Evolutionary conservation across 2,329 filamentous ascomycete genomes (phyloP).

Genomic region (Apiospora marii): DNA sequence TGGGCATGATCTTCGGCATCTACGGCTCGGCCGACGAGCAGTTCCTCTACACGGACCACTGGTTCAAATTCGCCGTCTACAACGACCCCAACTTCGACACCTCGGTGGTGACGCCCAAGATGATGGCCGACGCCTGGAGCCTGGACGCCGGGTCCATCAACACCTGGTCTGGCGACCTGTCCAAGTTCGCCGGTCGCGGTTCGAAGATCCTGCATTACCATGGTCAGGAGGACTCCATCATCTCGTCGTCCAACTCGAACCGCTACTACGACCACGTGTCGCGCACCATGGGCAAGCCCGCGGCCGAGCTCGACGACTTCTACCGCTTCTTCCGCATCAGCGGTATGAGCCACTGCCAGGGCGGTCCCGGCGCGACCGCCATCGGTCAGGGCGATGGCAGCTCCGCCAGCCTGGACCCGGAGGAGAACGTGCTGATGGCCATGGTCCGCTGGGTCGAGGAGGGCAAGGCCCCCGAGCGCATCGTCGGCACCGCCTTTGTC

Average conservation of each 20-base stretch:
- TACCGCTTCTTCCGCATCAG: constrained; percentile 61
- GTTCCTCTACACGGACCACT: constrained; percentile 51
- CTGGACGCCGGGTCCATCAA: constrained; percentile 35
- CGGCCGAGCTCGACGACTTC: constrained; percentile 49
- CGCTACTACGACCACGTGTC: constrained; percentile 57
- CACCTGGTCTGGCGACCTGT: constrained; percentile 46
- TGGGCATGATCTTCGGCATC: constrained; percentile 39
- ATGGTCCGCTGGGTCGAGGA: constrained; percentile 57
- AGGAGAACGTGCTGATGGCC: constrained; percentile 52
- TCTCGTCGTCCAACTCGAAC: constrained; percentile 52
- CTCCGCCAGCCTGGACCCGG: constrained; percentile 40
- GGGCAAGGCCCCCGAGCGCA: constrained; percentile 48
- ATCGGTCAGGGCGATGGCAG: constrained; percentile 37
- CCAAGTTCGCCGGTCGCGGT: constrained; percentile 45
- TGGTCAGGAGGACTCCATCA: constrained; percentile 52
- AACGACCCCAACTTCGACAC: constrained; percentile 53
- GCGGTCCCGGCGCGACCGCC: constrained; percentile 50
- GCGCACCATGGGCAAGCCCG: constrained; percentile 47
- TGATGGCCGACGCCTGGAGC: constrained; percentile 39
- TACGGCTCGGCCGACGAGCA: constrained; percentile 47
- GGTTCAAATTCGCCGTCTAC: constrained; percentile 58
- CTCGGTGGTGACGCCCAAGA: constrained; percentile 45
- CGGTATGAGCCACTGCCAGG: constrained; percentile 59
- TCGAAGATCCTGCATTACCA: constrained; percentile 56
- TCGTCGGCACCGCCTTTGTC: constrained; percentile 33